Base-by-base conservation (phyloP, 805 yeast species). In the Ogataea chonburiensis region DNA sequence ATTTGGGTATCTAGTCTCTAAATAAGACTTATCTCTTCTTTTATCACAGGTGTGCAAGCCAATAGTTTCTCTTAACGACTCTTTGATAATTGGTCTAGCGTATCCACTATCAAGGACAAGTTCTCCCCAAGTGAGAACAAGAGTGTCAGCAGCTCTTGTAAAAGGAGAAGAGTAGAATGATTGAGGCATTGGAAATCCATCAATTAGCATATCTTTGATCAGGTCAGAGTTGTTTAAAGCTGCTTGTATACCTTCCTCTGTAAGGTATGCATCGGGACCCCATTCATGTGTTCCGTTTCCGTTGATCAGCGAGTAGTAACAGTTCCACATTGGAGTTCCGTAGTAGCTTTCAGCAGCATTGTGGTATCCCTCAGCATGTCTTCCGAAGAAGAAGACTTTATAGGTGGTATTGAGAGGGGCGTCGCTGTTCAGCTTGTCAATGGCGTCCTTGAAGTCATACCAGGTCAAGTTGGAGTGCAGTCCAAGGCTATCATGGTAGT, bases 311-410 rank as follows among this genome's bases (percentile, higher is more conserved):
- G 31, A 28, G 22, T 28, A 28, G 22, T 28, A 28, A n/a, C 31
- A 28, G 22, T 28, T 28, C 31, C 31, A 28, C 4, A 28, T 15
- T 9, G 15, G 20, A 5, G 15, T 18, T 14, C 31, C 31, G 15
- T 28, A 28, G 21, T 28, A 28, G 5, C 14, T 17, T n/a, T 28
- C 20, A 17, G 31, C 31, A n/a, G 17, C 31, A 18, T 28, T 28
- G 15, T 28, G 31, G 22, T 28, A 28, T 11, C 31, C 31, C n/a
- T 28, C 31, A 17, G 31, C 31, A 12, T 28, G 31, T 28, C 31
- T 28, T 4, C 15, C 31, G 15, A 28, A 28, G 21, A 11, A 28
- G 7, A 28, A 5, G 6, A 28, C 31, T 13, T 28, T 28, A 13
- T 28, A 28, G 31, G 31, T 17, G 17, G 22, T 28, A n/a, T 17